A percentile compares a stretch with the other conserved stretches of the same genome.
These are phyloP conservation scores for Limonomyces culmigenus DNA, from an alignment of 1,284 basidiomycete species.

Conservation along the genomic window DNA sequence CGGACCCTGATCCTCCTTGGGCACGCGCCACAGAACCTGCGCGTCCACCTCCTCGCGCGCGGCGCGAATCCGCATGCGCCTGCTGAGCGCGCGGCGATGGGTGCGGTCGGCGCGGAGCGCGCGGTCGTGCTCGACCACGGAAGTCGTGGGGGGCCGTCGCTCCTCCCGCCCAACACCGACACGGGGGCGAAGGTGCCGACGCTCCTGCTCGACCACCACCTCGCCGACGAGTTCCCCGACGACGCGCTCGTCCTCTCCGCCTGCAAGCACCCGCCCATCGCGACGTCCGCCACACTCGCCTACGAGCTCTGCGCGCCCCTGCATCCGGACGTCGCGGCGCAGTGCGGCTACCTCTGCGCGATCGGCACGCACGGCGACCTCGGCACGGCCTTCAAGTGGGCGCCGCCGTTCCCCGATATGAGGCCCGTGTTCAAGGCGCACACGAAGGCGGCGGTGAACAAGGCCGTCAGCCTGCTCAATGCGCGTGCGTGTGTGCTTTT, in stretches of 20 bases:
- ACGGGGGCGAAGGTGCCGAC: constrained; percentile 7
- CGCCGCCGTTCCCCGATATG: constrained; percentile 13
- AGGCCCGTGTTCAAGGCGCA: constrained; percentile 11
- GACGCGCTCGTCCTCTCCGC: constrained; percentile 13
- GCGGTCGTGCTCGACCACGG: constrained; percentile 15
- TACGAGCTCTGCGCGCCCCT: constrained; percentile 13
- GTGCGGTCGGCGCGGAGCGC: constrained; percentile 8
- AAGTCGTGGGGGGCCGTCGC: constrained; percentile 12
- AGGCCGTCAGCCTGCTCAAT: constrained; percentile 15
- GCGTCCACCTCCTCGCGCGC: constrained; percentile 15
- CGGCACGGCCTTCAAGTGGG: constrained; percentile 14
- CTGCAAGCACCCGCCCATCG: constrained; percentile 11
- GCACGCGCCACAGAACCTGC: constrained; percentile 8
- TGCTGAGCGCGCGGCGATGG: constrained; percentile 11
- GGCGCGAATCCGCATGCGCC: constrained; percentile 13
- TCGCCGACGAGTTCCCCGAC: constrained; percentile 13
- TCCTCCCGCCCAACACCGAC: constrained; percentile 6
- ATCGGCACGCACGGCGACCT: constrained; percentile 17
- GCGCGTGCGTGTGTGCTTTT: no score
- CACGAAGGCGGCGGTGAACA: constrained; percentile 14
- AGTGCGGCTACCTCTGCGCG: constrained; percentile 13
- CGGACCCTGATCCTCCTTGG: constrained; percentile 13
- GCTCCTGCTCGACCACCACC: constrained; percentile 17
- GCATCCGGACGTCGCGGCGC: constrained; percentile 1
- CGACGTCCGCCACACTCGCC: constrained; percentile 14